Evolutionary conservation across 257 asterid species (phyloP), one percentile per base, ranked within the genome.

Genomic region (Linaria vulgaris): DNA sequence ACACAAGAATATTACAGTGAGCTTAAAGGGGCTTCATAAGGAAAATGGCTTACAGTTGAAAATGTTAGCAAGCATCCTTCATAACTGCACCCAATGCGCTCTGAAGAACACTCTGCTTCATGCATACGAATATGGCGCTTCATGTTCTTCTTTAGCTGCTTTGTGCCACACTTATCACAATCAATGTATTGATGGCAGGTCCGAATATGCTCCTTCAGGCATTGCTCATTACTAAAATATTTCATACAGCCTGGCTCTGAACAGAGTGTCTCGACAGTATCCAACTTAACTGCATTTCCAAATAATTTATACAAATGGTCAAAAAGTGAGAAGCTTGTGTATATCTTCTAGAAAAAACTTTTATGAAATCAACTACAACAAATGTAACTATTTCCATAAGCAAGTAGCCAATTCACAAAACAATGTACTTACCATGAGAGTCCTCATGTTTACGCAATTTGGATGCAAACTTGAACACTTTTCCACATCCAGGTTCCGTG

Each of bases 201-300:
- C 61, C 58, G 59, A 16, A 85, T 74, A 74, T 92, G 99, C 74
- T 83, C 94, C 72, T 72, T 83, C 31, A 92, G 94, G 71, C 91
- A 89, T 65, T 78, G 69, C 65, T 74, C 87, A 30, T 89, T 85
- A 13, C 87, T 78, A 71, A 89, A 92, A 59, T 78, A 81, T 57
- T 86, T 89, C 95, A 89, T 82, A 79, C 99, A 92, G 16, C 82
- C 90, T 2, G 88, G 87, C 68, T 87, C 97, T 5, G 82, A 61
- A 69, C 99, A 92, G 22, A 83, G 61, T 14, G 94, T 90, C 74
- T 94, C 99, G 27, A 81, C 75, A 0, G 91, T 56, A 21, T 87
- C 86, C 81, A 90, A 74, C 72, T 79, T 87, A 46, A 90, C 99
- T 94, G 94, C 82, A 79, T 20, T 37, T 43, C 21, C 48, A 45